Conservation (phyloP, 108 stramenopile genomes). For the Skeletonema grethae region DNA sequence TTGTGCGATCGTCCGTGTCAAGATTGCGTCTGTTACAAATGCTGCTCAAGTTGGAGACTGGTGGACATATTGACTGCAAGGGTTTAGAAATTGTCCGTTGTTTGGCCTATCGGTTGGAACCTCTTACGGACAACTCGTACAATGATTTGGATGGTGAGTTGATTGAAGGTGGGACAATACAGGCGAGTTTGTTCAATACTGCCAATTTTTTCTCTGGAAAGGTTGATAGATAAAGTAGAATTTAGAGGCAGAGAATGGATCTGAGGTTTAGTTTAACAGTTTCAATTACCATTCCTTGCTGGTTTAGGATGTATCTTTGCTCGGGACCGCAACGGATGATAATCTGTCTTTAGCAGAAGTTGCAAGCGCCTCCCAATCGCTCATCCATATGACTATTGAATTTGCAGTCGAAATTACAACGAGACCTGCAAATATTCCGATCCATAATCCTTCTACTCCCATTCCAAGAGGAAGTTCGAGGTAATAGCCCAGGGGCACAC, state of each 20-base stretch:
- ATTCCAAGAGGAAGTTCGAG: neutral
- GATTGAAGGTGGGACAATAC: constrained; percentile 82
- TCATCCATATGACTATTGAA: constrained; percentile 1
- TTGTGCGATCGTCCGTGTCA: constrained; percentile 65
- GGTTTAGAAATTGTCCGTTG: constrained; percentile 72
- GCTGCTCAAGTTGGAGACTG: constrained; percentile 70
- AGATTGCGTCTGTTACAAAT: constrained; percentile 58
- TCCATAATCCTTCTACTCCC: constrained; percentile 26
- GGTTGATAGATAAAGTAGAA: neutral
- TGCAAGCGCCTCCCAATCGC: constrained; percentile 7
- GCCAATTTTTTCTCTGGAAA: constrained; percentile 53
- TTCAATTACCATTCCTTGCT: too few species aligned
- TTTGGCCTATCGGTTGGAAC: constrained; percentile 80
- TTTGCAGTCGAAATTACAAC: constrained; percentile 10
- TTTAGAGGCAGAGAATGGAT: too few species aligned
- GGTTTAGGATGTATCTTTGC: too few species aligned
- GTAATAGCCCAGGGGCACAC: constrained; percentile 43
- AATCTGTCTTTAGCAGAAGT: too few species aligned
- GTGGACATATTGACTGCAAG: constrained; percentile 63
- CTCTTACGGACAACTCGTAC: constrained; percentile 57
- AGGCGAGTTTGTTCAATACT: constrained; percentile 55
- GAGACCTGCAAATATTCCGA: constrained; percentile 18
- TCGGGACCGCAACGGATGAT: too few species aligned
- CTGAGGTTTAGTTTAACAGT: too few species aligned
- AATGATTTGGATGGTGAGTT: constrained; percentile 91